Percentiles rank a stretch among this genome's conserved stretches.
Conservation (phyloP, 2,329 filamentous ascomycete species). For the Alternaria novae-zelandiae region DNA sequence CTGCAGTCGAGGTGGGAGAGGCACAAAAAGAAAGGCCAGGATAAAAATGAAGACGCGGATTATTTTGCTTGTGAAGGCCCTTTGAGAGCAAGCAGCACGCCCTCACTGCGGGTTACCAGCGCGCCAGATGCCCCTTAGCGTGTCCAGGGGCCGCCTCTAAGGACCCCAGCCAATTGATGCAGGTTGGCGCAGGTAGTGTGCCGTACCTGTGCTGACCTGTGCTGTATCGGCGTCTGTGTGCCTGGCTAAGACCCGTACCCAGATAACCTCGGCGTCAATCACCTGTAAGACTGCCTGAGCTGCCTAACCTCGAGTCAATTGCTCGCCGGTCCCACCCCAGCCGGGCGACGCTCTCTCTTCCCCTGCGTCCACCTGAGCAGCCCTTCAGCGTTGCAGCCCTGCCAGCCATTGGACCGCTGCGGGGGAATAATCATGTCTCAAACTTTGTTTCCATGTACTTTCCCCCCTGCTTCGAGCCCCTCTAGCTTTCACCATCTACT, state of each 20-base stretch:
- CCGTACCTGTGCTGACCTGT: background rate
- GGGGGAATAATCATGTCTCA: background rate
- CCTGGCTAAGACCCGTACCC: background rate
- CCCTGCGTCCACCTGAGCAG: background rate
- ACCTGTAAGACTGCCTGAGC: background rate
- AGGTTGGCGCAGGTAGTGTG: conserved; percentile 1
- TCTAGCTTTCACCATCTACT: background rate
- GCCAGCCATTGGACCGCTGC: background rate
- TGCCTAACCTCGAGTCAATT: background rate
- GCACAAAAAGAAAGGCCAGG: background rate
- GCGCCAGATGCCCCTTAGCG: conserved; percentile 19
- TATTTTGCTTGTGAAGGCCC: conserved; percentile 13
- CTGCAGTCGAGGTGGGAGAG: background rate
- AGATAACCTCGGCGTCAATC: background rate
- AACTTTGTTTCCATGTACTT: conserved; percentile 1
- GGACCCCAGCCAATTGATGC: conserved; percentile 10
- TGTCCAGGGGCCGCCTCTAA: conserved; percentile 12
- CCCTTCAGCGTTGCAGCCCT: background rate
- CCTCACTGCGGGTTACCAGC: conserved; percentile 6
- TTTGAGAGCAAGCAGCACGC: conserved; percentile 1
- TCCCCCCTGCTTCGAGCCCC: background rate
- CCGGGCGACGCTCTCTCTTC: background rate
- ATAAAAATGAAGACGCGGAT: conserved; percentile 12
- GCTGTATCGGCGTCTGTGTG: conserved; percentile 1
- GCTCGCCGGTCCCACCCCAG: conserved; percentile 1